Conservation (phyloP, 1,284 basidiomycete species). For the Moniliella sp. region DNA sequence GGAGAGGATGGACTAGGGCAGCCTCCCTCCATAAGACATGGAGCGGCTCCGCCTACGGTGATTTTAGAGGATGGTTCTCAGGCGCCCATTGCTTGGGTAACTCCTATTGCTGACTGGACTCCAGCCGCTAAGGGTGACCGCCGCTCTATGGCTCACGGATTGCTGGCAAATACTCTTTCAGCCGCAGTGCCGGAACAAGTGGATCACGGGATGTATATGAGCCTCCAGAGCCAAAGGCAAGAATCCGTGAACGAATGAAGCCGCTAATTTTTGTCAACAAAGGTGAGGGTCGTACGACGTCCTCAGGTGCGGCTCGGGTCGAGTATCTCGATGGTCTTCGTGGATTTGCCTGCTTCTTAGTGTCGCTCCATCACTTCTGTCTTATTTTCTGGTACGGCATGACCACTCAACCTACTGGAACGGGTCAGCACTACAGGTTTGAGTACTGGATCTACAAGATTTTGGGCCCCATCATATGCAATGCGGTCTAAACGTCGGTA, state of each 20-base stretch:
- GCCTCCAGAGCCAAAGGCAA: neutral
- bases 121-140: too few relatives aligned
- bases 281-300: constrained; percentile 9
- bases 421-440: constrained; percentile 11
- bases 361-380: constrained; percentile 24
- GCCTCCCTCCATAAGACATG: too few relatives aligned
- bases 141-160: neutral
- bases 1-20: too few relatives aligned
- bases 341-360: constrained; percentile 22
- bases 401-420: constrained; percentile 4
- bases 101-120: too few relatives aligned
- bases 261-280: constrained; percentile 11
- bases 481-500: constrained; percentile 17
- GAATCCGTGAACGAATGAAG: too few relatives aligned
- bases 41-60: too few relatives aligned
- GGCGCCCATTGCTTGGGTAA: too few relatives aligned
- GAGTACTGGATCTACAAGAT: constrained; percentile 17
- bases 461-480: constrained; percentile 15
- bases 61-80: too few relatives aligned
- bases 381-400: constrained; percentile 21
- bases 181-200: neutral
- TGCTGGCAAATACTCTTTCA: neutral
- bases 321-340: constrained; percentile 25
- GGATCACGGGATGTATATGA: neutral
- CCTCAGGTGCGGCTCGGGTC: constrained; percentile 15